phyloP scores from a whole-genome alignment of 129 eudicot species.

The Chrysanthemum lavandulifolium region DNA sequence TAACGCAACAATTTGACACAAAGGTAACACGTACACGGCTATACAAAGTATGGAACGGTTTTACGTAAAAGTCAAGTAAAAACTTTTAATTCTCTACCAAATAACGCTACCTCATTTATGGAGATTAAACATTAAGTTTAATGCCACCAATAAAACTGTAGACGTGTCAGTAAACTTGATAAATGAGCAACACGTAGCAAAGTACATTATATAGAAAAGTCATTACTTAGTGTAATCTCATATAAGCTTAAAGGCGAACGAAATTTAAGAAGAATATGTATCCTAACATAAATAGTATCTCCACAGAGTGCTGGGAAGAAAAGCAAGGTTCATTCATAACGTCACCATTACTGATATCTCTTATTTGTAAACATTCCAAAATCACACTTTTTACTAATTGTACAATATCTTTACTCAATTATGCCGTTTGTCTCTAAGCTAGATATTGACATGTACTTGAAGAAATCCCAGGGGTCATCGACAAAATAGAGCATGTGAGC shows the following conservation, averaged over 20 bases:
- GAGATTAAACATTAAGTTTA: background rate
- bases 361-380: background rate
- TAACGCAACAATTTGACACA: background rate
- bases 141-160: background rate
- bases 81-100: slow-evolving; percentile 16
- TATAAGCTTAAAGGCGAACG: too few species aligned
- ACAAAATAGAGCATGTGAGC: slow-evolving; percentile 1
- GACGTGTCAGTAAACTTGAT: background rate
- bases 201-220: too few species aligned
- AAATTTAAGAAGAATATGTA: too few species aligned
- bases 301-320: background rate
- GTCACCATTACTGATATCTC: background rate
- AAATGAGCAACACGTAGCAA: background rate
- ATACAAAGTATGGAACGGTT: background rate
- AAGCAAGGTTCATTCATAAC: background rate
- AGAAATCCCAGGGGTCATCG: background rate
- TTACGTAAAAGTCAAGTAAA: slow-evolving; percentile 1
- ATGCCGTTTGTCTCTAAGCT: background rate
- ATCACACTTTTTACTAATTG: background rate
- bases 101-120: slow-evolving; percentile 1
- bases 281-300: too few species aligned
- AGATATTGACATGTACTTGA: background rate
- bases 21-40: too few species aligned
- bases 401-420: slow-evolving; percentile 12
- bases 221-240: too few species aligned